These are phyloP conservation scores for Saturnispora gosingensis DNA, from an alignment of 805 yeast species.

Conservation along the genomic window DNA sequence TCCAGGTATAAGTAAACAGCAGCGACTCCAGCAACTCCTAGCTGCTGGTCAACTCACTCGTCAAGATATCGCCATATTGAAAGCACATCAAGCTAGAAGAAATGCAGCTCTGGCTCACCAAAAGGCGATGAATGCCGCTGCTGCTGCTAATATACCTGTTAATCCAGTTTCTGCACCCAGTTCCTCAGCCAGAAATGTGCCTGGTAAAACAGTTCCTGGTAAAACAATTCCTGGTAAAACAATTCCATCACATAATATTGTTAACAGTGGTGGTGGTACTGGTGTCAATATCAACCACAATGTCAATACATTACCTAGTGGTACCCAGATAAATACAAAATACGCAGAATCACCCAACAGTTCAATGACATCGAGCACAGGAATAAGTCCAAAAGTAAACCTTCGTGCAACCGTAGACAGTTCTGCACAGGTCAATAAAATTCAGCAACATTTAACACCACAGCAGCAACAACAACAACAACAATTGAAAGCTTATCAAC, in stretches of 20 bases:
- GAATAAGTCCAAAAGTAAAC: not conserved
- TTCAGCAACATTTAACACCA: slow-evolving; percentile 4
- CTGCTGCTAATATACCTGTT: not conserved
- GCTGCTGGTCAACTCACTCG: slow-evolving; percentile 25
- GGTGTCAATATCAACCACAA: not conserved
- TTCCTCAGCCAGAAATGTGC: not conserved
- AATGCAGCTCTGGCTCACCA: slow-evolving; percentile 3
- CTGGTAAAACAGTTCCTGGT: slow-evolving; percentile 6
- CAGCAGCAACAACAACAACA: slow-evolving; percentile 10
- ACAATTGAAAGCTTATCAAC: slow-evolving; percentile 3
- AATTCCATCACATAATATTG: not conserved
- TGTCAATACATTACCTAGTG: not conserved
- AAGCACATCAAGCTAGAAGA: slow-evolving; percentile 21
- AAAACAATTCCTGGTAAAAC: slow-evolving; percentile 10
- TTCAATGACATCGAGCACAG: not conserved
- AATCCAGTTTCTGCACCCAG: not conserved
- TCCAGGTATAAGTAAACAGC: slow-evolving; percentile 28
- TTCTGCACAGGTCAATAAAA: not conserved
- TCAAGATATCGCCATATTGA: slow-evolving; percentile 24
- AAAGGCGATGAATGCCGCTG: not conserved
- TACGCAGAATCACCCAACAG: not conserved
- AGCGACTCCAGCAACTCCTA: slow-evolving; percentile 25
- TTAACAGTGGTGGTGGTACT: not conserved
- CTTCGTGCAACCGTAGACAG: not conserved
- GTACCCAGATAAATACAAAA: not conserved